A percentile compares a stretch with the other conserved stretches of the same genome.
Evolutionary conservation across 148 eudicot genomes (phyloP).

Genomic region (Nepenthes mirabilis): DNA sequence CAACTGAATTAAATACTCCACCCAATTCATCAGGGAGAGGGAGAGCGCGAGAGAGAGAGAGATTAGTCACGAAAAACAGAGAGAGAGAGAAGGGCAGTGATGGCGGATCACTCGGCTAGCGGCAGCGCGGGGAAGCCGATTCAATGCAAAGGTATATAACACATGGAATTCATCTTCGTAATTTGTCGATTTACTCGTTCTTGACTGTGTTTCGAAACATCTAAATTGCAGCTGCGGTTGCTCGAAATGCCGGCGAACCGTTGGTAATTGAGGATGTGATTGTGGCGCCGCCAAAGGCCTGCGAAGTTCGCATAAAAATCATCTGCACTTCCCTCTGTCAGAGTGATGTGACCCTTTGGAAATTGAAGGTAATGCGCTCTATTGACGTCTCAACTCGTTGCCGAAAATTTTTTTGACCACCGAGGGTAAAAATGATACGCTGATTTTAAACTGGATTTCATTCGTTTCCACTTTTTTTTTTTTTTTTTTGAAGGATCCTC

Average conservation of each 20-base stretch:
- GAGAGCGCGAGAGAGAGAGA: no score
- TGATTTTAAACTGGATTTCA: background rate
- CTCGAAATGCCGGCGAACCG: slow-evolving; percentile 35
- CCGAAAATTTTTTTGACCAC: background rate
- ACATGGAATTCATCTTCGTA: background rate
- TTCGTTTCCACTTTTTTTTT: background rate
- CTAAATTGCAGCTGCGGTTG: slow-evolving; percentile 30
- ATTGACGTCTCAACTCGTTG: background rate
- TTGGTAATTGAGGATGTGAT: slow-evolving; percentile 38
- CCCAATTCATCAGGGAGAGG: no score
- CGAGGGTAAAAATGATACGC: no score
- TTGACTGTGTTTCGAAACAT: background rate
- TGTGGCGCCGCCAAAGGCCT: slow-evolving; percentile 36
- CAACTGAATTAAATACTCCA: no score
- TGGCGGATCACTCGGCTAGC: slow-evolving; percentile 1
- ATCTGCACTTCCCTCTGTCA: slow-evolving; percentile 31
- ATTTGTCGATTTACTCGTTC: no score
- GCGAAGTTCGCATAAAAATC: slow-evolving; percentile 24
- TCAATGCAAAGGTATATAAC: slow-evolving; percentile 15
- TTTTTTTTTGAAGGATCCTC: slow-evolving; percentile 7
- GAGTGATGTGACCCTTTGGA: slow-evolving; percentile 31
- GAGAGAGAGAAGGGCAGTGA: background rate
- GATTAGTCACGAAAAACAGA: no score
- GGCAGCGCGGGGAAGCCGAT: slow-evolving; percentile 14
- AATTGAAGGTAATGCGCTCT: slow-evolving; percentile 15